These are phyloP conservation scores for Botryosphaeria dothidea DNA, from an alignment of 2,329 filamentous ascomycete genomes.

Conservation along the genomic window DNA sequence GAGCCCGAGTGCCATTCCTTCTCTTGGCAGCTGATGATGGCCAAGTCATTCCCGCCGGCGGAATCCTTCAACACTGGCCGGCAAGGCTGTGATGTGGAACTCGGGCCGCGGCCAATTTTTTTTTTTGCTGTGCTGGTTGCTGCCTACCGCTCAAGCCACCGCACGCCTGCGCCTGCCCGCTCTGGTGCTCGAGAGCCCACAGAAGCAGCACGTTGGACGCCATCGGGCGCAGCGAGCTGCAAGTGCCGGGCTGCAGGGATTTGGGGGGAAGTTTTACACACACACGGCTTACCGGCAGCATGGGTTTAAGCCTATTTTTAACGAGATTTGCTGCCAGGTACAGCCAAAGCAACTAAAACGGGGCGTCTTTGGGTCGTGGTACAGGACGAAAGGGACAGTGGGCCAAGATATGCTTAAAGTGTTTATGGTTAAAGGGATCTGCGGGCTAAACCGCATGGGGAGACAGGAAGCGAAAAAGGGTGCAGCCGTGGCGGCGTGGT, in stretches of 20 bases:
- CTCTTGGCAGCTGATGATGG: constrained; percentile 13
- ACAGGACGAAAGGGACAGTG: neutral
- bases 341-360: neutral
- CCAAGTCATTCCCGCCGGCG: neutral
- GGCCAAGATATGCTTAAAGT: constrained; percentile 10
- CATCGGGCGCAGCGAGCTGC: neutral
- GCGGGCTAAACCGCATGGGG: neutral
- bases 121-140: neutral
- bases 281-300: neutral
- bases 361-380: neutral
- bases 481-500: neutral
- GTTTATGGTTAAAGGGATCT: constrained; percentile 11
- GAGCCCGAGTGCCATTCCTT: neutral
- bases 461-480: neutral
- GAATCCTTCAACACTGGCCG: neutral
- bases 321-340: neutral
- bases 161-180: neutral
- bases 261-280: neutral
- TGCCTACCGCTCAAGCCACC: constrained; percentile 4
- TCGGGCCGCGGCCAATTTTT: neutral
- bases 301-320: neutral
- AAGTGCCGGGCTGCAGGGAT: neutral
- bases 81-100: neutral
- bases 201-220: neutral
- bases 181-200: neutral